phyloP scores from a whole-genome alignment of 805 yeast species.

The Yamadazyma phyllophila region DNA sequence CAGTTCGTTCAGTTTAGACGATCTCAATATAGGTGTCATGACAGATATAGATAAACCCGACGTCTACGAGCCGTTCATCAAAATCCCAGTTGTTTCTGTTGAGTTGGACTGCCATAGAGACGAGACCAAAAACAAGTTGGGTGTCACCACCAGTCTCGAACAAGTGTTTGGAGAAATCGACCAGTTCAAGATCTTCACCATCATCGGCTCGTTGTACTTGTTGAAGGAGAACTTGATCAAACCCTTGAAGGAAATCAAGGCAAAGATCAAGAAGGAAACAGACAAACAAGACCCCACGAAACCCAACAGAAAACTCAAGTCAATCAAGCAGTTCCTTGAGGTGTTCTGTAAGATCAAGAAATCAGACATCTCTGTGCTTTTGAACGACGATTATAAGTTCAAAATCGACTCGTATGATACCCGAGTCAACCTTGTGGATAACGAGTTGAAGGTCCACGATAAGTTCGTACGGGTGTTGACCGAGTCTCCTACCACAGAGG shows the following conservation, averaged over 20 bases:
- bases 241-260: conserved; percentile 26
- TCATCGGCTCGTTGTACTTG: conserved; percentile 33
- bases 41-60: conserved; percentile 15
- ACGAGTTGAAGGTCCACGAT: conserved; percentile 12
- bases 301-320: not conserved
- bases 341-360: conserved; percentile 17
- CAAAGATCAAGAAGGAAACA: conserved; percentile 22
- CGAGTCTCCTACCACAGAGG: conserved; percentile 49
- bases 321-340: not conserved
- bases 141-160: conserved; percentile 8
- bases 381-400: conserved; percentile 50
- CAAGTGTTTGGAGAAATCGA: conserved; percentile 23
- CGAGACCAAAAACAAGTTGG: not conserved
- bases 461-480: conserved; percentile 44
- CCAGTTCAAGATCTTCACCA: conserved; percentile 28
- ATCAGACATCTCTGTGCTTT: conserved; percentile 25
- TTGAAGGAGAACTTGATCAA: conserved; percentile 26
- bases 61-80: conserved; percentile 15
- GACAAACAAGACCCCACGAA: not conserved
- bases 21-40: conserved; percentile 17
- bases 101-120: not conserved
- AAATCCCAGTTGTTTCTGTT: conserved; percentile 21
- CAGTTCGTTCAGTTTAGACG: conserved; percentile 13
- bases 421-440: conserved; percentile 7
- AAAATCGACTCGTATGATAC: conserved; percentile 42